Evolutionary conservation across 768 basidiomycete genomes (phyloP).

Genomic region (Botryobasidium botryosum): DNA sequence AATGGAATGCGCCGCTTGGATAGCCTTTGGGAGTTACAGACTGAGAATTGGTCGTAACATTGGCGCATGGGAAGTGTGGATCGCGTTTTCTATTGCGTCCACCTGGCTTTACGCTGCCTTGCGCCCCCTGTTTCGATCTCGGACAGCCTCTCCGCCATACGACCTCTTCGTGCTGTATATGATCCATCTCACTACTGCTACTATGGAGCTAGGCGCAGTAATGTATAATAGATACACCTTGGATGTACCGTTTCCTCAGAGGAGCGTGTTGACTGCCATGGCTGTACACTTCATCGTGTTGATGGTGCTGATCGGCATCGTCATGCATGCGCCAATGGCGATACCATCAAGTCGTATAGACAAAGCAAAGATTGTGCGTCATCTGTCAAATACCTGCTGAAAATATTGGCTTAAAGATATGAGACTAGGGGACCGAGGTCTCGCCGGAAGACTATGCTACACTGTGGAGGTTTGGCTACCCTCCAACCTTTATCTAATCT

Average conservation of each 20-base stretch:
- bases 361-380: too few relatives aligned
- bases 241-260: conserved; percentile 27
- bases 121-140: conserved; percentile 38
- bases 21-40: too few relatives aligned
- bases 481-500: too few relatives aligned
- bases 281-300: conserved; percentile 31
- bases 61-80: too few relatives aligned
- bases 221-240: conserved; percentile 34
- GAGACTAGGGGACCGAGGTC: conserved; percentile 31
- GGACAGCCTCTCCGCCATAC: conserved; percentile 37
- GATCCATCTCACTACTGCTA: conserved; percentile 28
- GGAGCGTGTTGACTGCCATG: conserved; percentile 15
- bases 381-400: too few relatives aligned
- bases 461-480: too few relatives aligned
- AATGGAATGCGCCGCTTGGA: too few relatives aligned
- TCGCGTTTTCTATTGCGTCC: conserved; percentile 32
- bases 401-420: conserved; percentile 30
- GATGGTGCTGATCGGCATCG: conserved; percentile 27
- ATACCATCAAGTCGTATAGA: conserved; percentile 45
- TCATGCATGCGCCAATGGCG: conserved; percentile 46
- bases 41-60: too few relatives aligned
- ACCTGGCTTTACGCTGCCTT: conserved; percentile 54
- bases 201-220: conserved; percentile 35
- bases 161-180: conserved; percentile 47
- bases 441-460: conserved; percentile 64